Conservation (phyloP, 2,329 filamentous ascomycete species). For the Aureobasidium sp. region DNA sequence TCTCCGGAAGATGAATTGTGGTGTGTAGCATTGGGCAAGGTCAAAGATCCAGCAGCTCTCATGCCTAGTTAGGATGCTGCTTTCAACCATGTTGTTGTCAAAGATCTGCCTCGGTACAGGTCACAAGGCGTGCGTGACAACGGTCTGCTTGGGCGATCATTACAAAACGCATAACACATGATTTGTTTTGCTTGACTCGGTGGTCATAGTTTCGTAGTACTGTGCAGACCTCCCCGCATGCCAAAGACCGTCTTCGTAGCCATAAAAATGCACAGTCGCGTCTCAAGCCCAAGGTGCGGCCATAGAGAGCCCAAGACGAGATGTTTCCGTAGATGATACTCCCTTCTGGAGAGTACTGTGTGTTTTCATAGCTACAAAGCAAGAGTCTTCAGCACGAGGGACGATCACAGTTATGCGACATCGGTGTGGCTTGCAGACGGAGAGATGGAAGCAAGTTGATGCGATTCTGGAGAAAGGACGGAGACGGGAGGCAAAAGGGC, state of each 20-base stretch:
- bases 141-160: not conserved
- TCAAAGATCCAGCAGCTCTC: not conserved
- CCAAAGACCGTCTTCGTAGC: too few relatives aligned
- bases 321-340: not conserved
- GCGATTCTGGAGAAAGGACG: not conserved
- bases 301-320: not conserved
- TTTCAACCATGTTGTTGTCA: not conserved
- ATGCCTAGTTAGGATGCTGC: not conserved
- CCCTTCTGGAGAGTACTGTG: not conserved
- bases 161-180: not conserved
- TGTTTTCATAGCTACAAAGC: not conserved
- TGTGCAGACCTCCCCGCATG: not conserved
- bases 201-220: not conserved
- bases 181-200: not conserved
- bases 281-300: too few relatives aligned
- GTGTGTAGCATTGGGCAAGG: not conserved
- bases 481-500: not conserved
- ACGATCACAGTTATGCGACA: not conserved
- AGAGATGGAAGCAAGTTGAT: not conserved
- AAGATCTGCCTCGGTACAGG: not conserved
- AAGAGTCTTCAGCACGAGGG: not conserved
- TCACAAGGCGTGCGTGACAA: not conserved
- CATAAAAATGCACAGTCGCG: too few relatives aligned
- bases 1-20: not conserved
- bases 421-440: conserved; percentile 8